phyloP scores from a whole-genome alignment of 2,329 filamentous ascomycete genomes.

The Dactylellina parvicollis region DNA sequence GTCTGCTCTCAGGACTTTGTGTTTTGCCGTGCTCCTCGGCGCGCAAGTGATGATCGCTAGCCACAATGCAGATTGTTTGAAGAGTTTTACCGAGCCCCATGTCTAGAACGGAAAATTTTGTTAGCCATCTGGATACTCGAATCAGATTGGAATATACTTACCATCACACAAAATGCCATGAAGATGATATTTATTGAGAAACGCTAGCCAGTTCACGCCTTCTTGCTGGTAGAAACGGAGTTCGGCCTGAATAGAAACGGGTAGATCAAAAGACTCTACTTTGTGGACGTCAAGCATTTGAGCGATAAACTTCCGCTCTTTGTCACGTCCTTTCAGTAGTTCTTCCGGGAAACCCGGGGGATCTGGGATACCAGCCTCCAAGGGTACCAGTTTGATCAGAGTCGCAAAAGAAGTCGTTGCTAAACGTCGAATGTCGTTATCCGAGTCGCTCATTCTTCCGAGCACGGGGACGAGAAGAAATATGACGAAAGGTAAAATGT shows the following conservation, averaged over 20 bases:
- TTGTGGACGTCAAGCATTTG: conserved; percentile 97
- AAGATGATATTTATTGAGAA: conserved; percentile 96
- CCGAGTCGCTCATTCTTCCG: conserved; percentile 97
- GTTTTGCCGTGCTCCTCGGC: conserved; percentile 90
- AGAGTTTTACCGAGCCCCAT: conserved; percentile 99
- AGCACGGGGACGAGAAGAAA: conserved; percentile 98
- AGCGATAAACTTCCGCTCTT: conserved; percentile 93
- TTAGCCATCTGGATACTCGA: conserved; percentile 15
- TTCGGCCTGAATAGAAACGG: conserved; percentile 95
- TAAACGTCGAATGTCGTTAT: conserved; percentile 91
- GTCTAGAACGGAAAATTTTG: conserved; percentile 65
- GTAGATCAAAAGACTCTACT: conserved; percentile 90
- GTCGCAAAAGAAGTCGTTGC: conserved; percentile 98
- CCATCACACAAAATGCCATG: conserved; percentile 94
- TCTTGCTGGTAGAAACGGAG: conserved; percentile 98
- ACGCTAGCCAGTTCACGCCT: conserved; percentile 97
- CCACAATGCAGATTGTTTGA: conserved; percentile 96
- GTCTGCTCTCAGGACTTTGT: conserved; percentile 77
- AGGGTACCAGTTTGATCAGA: conserved; percentile 92
- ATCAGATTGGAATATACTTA: conserved; percentile 39
- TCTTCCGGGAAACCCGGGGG: conserved; percentile 91
- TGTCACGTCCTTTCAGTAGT: conserved; percentile 86
- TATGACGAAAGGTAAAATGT: conserved; percentile 95
- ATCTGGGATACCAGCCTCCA: conserved; percentile 96
- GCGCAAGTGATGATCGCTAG: conserved; percentile 93